phyloP scores from a whole-genome alignment of 2,329 filamentous ascomycete species.

The Emmonsia crescens region DNA sequence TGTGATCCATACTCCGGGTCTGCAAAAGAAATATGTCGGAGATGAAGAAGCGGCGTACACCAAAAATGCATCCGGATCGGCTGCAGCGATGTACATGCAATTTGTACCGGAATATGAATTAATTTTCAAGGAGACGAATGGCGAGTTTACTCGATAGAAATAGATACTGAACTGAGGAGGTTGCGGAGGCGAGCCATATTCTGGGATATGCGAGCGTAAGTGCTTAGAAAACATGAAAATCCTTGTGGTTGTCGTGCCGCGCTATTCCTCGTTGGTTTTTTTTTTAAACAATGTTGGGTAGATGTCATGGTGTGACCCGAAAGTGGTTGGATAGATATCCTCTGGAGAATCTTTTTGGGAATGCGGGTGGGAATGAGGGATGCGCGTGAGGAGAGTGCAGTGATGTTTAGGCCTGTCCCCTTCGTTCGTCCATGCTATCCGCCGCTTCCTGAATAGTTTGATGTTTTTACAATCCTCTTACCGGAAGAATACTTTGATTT shows the following conservation, averaged over 20 bases:
- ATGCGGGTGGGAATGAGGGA: not conserved
- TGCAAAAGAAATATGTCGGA: slow-evolving; percentile 43
- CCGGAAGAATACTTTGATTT: not conserved
- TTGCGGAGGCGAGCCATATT: not conserved
- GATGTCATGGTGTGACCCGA: too few relatives aligned
- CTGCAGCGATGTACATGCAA: slow-evolving; percentile 43
- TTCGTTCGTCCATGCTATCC: not conserved
- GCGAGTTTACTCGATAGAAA: not conserved
- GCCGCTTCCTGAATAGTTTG: not conserved
- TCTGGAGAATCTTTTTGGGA: too few relatives aligned
- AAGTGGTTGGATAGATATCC: too few relatives aligned
- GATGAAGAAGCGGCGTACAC: slow-evolving; percentile 40
- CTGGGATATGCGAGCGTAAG: not conserved
- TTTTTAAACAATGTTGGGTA: not conserved
- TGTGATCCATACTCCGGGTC: slow-evolving; percentile 34
- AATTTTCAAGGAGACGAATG: not conserved
- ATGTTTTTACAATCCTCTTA: not conserved
- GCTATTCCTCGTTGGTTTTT: not conserved
- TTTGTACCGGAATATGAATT: slow-evolving; percentile 44
- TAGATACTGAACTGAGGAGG: not conserved
- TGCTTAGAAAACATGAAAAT: not conserved
- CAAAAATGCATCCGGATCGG: slow-evolving; percentile 16
- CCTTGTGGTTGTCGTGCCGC: not conserved
- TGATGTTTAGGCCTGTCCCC: not conserved
- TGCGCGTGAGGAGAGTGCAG: not conserved